Evolutionary conservation across 352 stramenopile genomes (phyloP).

Genomic region (Phytopythium vexans): DNA sequence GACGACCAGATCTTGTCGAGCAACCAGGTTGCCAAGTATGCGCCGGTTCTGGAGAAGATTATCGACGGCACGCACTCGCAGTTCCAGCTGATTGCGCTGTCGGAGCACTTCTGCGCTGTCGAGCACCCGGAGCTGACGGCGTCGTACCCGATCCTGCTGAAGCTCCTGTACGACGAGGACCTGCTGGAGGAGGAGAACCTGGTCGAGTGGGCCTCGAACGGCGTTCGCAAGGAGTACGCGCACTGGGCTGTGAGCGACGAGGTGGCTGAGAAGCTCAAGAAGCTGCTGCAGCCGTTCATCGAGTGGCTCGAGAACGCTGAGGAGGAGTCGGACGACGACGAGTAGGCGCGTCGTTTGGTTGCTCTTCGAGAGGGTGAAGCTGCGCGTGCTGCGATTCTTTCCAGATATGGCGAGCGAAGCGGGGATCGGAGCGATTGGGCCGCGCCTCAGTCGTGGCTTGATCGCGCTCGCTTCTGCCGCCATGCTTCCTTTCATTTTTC

Average conservation of each 20-base stretch:
- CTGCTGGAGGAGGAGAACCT: conserved; percentile 95
- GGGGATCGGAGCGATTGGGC: too few species aligned
- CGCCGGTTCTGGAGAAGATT: conserved; percentile 82
- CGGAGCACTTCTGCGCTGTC: conserved; percentile 90
- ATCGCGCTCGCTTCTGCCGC: too few species aligned
- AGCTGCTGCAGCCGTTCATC: conserved; percentile 92
- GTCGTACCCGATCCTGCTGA: conserved; percentile 94
- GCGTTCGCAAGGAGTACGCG: conserved; percentile 72
- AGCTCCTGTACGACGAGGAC: conserved; percentile 97
- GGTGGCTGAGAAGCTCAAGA: conserved; percentile 78
- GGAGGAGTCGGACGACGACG: conserved; percentile 79
- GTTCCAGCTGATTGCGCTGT: conserved; percentile 91
- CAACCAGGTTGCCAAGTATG: conserved; percentile 90
- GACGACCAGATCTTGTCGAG: conserved; percentile 89
- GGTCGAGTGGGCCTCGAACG: conserved; percentile 86
- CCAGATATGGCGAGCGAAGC: too few species aligned
- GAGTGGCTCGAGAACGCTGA: conserved; percentile 97
- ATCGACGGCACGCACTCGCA: conserved; percentile 87
- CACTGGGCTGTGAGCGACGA: conserved; percentile 90
- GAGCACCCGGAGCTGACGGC: conserved; percentile 73
- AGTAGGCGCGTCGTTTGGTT: conserved; percentile 23
- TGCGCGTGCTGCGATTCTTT: too few species aligned
- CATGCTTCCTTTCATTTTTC: too few species aligned
- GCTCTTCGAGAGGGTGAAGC: neutral
- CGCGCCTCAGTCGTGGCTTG: too few species aligned